Conservation (phyloP, 352 stramenopile species). For the Phytophthora ramorum region DNA sequence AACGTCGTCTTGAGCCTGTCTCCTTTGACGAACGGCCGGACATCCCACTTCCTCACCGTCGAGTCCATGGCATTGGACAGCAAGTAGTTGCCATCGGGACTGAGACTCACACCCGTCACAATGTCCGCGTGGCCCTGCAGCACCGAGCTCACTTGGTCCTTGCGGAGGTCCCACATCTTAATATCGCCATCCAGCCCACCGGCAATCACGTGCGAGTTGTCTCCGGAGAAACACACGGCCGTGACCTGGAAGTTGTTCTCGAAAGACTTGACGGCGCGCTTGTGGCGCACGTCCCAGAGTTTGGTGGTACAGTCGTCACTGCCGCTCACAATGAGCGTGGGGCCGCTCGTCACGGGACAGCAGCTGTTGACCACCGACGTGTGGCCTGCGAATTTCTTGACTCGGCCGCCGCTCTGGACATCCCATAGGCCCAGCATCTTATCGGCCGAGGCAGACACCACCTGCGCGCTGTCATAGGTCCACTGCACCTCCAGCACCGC, state of each 20-base stretch:
- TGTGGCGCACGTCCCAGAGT: slow-evolving; percentile 91
- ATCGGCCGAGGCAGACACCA: slow-evolving; percentile 94
- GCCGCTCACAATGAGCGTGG: slow-evolving; percentile 85
- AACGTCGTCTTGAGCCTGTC: slow-evolving; percentile 66
- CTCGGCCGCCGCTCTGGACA: slow-evolving; percentile 75
- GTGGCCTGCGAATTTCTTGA: slow-evolving; percentile 90
- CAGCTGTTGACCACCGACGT: slow-evolving; percentile 92
- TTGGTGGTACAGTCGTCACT: slow-evolving; percentile 92
- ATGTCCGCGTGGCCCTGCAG: slow-evolving; percentile 94
- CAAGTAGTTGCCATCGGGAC: slow-evolving; percentile 93
- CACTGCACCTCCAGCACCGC: slow-evolving; percentile 94
- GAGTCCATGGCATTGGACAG: slow-evolving; percentile 97
- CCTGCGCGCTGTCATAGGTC: slow-evolving; percentile 86
- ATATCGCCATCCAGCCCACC: slow-evolving; percentile 95
- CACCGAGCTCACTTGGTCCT: slow-evolving; percentile 79
- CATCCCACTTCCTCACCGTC: slow-evolving; percentile 93
- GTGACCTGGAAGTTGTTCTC: slow-evolving; percentile 92
- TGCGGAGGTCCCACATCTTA: slow-evolving; percentile 94
- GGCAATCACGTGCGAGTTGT: slow-evolving; percentile 90
- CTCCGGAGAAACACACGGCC: slow-evolving; percentile 87
- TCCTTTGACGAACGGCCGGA: slow-evolving; percentile 88
- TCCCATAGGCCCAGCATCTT: slow-evolving; percentile 93
- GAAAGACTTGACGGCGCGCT: slow-evolving; percentile 82
- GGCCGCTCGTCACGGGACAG: slow-evolving; percentile 85
- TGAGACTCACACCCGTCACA: slow-evolving; percentile 94